Evolutionary conservation across 1,284 basidiomycete genomes (phyloP).

Genomic region (Calocybe gambosa): DNA sequence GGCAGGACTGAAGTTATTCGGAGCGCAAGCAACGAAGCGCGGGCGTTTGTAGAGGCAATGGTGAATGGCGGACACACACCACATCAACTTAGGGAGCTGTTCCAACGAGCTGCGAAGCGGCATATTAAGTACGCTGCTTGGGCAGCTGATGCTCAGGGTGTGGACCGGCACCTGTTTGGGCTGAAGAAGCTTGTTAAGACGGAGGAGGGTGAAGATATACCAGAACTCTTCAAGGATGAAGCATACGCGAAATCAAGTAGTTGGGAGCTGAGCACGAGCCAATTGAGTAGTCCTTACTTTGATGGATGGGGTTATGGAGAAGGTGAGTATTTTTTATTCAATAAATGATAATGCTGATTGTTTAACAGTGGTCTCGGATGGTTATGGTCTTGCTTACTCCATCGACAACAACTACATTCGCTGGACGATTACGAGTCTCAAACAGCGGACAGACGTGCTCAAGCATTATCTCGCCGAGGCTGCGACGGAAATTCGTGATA

Average conservation of each 20-base stretch:
- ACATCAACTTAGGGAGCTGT: slow-evolving; percentile 58
- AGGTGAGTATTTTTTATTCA: slow-evolving; percentile 42
- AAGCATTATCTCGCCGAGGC: slow-evolving; percentile 74
- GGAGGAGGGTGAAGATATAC: slow-evolving; percentile 65
- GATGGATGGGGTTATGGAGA: slow-evolving; percentile 98
- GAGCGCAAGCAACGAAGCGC: slow-evolving; percentile 76
- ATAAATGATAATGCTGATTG: background rate
- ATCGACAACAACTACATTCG: slow-evolving; percentile 86
- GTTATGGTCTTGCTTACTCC: slow-evolving; percentile 90
- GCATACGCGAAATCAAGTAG: slow-evolving; percentile 70
- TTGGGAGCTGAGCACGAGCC: slow-evolving; percentile 92
- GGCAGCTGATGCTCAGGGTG: slow-evolving; percentile 92
- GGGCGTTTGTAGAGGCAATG: slow-evolving; percentile 89
- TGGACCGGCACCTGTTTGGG: slow-evolving; percentile 94
- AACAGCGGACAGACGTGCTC: slow-evolving; percentile 57
- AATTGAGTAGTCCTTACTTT: slow-evolving; percentile 78
- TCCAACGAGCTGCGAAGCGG: slow-evolving; percentile 74
- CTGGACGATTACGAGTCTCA: slow-evolving; percentile 89
- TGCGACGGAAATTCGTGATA: slow-evolving; percentile 66
- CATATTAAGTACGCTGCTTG: slow-evolving; percentile 87
- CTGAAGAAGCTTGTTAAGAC: slow-evolving; percentile 74
- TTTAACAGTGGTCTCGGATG: slow-evolving; percentile 75
- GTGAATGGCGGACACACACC: slow-evolving; percentile 28
- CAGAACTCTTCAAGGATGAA: slow-evolving; percentile 75
- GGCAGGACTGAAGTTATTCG: slow-evolving; percentile 96